Percentiles rank a stretch among this genome's conserved stretches.
Evolutionary conservation across 768 basidiomycete species (phyloP).

Genomic region (Suillus ampliporus): DNA sequence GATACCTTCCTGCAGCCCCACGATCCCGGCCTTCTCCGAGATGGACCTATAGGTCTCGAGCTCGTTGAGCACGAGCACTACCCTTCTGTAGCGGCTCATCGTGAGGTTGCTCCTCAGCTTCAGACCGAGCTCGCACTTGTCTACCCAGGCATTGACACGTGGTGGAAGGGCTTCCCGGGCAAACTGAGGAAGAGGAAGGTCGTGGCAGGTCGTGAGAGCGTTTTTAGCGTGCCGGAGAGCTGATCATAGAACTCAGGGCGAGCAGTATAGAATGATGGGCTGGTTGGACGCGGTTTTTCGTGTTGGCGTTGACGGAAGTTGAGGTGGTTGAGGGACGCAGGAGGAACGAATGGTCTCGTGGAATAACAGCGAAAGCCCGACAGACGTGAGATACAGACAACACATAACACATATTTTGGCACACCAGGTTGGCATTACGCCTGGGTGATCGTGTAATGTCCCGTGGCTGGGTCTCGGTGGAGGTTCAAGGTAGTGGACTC

Average conservation of each 20-base stretch:
- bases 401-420: too few species aligned
- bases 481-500: constrained; percentile 1
- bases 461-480: not conserved
- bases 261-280: constrained; percentile 86
- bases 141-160: constrained; percentile 72
- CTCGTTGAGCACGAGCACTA: constrained; percentile 66
- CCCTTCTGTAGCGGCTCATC: constrained; percentile 70
- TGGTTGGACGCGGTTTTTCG: constrained; percentile 49
- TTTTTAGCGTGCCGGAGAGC: constrained; percentile 62
- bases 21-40: constrained; percentile 60
- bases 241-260: constrained; percentile 78
- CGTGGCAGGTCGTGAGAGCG: constrained; percentile 65
- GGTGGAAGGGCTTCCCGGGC: constrained; percentile 62
- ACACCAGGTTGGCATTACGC: not conserved
- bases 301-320: constrained; percentile 1
- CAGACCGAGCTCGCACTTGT: constrained; percentile 58
- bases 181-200: constrained; percentile 81
- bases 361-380: constrained; percentile 14
- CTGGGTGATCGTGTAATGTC: not conserved
- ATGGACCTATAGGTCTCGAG: constrained; percentile 68
- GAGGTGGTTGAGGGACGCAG: constrained; percentile 34
- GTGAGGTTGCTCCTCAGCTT: constrained; percentile 66
- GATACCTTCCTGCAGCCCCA: constrained; percentile 58
- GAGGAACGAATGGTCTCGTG: constrained; percentile 42
- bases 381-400: too few species aligned